Conservation (phyloP, 495 filamentous ascomycete species). For the Xylaria telfairii region DNA sequence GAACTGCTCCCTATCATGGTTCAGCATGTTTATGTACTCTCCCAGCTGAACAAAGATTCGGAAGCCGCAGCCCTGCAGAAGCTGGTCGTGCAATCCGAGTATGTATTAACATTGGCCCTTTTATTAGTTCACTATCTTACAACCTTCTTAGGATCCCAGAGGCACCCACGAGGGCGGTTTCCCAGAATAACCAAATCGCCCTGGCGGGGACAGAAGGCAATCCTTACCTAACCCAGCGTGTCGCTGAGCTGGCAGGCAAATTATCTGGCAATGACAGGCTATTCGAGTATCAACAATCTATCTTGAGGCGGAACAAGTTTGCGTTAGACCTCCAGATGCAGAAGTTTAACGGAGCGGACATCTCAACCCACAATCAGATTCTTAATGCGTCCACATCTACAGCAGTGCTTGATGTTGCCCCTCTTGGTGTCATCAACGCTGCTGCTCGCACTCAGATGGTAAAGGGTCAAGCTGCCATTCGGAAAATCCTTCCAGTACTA, state of each 20-base stretch:
- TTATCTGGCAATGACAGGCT: conserved; percentile 70
- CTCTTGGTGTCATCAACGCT: conserved; percentile 78
- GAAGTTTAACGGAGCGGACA: conserved; percentile 76
- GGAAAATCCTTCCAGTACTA: conserved; percentile 73
- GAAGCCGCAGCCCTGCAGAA: conserved; percentile 73
- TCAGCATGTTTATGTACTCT: conserved; percentile 83
- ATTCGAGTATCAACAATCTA: conserved; percentile 76
- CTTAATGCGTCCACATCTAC: conserved; percentile 54
- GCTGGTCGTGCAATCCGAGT: conserved; percentile 58
- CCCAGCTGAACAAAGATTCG: conserved; percentile 71
- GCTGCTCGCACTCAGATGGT: conserved; percentile 73
- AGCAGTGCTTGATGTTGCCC: conserved; percentile 62
- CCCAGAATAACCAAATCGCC: conserved; percentile 77
- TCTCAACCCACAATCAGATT: conserved; percentile 67
- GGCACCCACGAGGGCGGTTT: conserved; percentile 74
- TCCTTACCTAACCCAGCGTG: conserved; percentile 76
- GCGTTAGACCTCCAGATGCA: conserved; percentile 76
- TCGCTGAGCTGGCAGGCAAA: conserved; percentile 63
- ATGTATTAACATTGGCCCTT: conserved; percentile 24
- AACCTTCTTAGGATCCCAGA: conserved; percentile 70
- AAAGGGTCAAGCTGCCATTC: conserved; percentile 72
- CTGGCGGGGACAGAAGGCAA: conserved; percentile 66
- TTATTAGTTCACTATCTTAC: conserved; percentile 30
- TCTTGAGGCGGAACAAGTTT: conserved; percentile 72
- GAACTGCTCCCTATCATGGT: conserved; percentile 86